Evolutionary conservation across 2,329 filamentous ascomycete species (phyloP).

Genomic region (Pyricularia sp.): DNA sequence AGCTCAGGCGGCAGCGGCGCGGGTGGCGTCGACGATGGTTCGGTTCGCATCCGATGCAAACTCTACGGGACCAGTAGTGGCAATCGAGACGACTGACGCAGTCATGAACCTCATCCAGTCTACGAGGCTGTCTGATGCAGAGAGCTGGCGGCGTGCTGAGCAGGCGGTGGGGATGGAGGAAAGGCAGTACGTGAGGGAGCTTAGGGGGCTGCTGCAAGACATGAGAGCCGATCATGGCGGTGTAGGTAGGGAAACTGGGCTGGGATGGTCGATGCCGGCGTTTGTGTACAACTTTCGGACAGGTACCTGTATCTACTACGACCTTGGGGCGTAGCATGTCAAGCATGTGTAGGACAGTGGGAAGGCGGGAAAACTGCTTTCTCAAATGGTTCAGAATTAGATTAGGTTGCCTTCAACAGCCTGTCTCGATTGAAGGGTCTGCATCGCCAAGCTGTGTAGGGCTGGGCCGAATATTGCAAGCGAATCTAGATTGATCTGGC

Average conservation of each 20-base stretch:
- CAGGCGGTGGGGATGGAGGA: constrained; percentile 66
- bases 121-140: constrained; percentile 64
- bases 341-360: neutral
- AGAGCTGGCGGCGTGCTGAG: constrained; percentile 72
- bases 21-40: constrained; percentile 56
- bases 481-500: no score
- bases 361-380: neutral
- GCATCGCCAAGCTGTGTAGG: neutral
- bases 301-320: constrained; percentile 73
- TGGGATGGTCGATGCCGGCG: constrained; percentile 45
- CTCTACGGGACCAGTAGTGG: constrained; percentile 61
- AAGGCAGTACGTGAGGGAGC: constrained; percentile 68
- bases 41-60: neutral
- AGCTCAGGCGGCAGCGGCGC: constrained; percentile 44
- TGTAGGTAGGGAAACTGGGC: constrained; percentile 15
- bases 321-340: constrained; percentile 38
- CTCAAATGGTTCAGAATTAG: neutral
- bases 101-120: constrained; percentile 64
- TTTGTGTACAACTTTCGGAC: constrained; percentile 91
- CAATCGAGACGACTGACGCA: constrained; percentile 77
- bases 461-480: no score
- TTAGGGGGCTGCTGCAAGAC: constrained; percentile 60
- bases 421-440: neutral
- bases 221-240: constrained; percentile 44
- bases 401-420: neutral